These are phyloP conservation scores for Chenopodium formosanum DNA, from an alignment of 148 eudicot genomes.

Conservation along the genomic window DNA sequence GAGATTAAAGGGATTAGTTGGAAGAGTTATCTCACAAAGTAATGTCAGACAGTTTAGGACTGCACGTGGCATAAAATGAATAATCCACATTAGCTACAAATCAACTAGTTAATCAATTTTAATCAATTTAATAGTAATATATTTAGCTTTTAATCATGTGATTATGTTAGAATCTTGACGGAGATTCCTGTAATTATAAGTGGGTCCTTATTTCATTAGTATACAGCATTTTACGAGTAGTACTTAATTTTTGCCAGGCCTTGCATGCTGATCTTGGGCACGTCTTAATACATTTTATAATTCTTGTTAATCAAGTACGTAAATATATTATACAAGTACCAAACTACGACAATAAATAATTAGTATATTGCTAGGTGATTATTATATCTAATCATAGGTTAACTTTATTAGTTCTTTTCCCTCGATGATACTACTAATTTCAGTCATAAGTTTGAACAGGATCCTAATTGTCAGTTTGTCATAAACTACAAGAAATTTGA, in stretches of 20 bases:
- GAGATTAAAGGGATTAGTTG: no score
- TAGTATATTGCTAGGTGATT: background rate
- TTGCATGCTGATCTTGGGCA: slow-evolving; percentile 30
- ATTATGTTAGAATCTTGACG: slow-evolving; percentile 33
- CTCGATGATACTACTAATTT: background rate
- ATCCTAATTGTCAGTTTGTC: slow-evolving; percentile 5
- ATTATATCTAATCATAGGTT: slow-evolving; percentile 9
- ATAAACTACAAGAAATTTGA: background rate
- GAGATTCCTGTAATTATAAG: slow-evolving; percentile 29
- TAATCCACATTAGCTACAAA: slow-evolving; percentile 22
- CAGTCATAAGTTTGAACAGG: slow-evolving; percentile 17
- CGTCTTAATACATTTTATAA: slow-evolving; percentile 14
- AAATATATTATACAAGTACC: background rate
- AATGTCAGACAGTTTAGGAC: background rate
- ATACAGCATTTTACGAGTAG: no score
- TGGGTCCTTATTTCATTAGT: slow-evolving; percentile 7
- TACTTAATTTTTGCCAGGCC: background rate
- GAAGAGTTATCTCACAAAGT: background rate
- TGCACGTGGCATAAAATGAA: background rate
- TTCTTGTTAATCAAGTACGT: background rate
- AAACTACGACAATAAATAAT: background rate
- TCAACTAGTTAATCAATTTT: slow-evolving; percentile 7
- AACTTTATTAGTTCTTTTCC: slow-evolving; percentile 4
- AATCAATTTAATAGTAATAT: background rate
- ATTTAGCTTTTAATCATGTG: slow-evolving; percentile 33